These are phyloP conservation scores for Xylaria sp. DNA, from an alignment of 2,329 filamentous ascomycete species.

Conservation along the genomic window DNA sequence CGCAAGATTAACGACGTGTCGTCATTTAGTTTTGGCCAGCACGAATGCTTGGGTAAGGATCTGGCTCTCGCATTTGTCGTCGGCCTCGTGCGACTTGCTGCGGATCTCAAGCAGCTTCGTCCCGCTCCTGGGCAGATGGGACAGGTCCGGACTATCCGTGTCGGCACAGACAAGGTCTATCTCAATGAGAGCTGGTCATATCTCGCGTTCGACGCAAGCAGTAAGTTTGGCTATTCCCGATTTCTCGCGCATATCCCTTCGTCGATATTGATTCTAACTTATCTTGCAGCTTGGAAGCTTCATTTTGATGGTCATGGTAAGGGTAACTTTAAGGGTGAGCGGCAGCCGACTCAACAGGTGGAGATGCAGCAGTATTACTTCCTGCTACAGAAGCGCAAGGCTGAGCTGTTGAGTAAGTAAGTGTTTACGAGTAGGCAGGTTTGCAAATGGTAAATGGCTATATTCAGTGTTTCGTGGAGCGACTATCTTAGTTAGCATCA, in stretches of 20 bases:
- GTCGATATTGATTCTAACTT: constrained; percentile 41
- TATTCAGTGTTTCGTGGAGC: neutral
- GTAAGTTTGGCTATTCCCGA: constrained; percentile 51
- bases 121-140: constrained; percentile 60
- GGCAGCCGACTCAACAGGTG: constrained; percentile 38
- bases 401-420: constrained; percentile 36
- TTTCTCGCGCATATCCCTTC: neutral
- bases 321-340: constrained; percentile 51
- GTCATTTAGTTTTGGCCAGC: constrained; percentile 59
- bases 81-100: constrained; percentile 57
- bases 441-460: neutral
- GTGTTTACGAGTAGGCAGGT: neutral
- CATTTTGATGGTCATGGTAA: constrained; percentile 55
- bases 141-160: constrained; percentile 56
- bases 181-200: constrained; percentile 62
- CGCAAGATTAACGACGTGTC: constrained; percentile 55
- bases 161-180: constrained; percentile 56
- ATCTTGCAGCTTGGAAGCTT: constrained; percentile 51
- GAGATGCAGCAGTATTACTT: constrained; percentile 52
- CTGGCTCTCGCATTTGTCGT: constrained; percentile 55
- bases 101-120: constrained; percentile 58
- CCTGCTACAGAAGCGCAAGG: constrained; percentile 51
- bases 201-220: constrained; percentile 57
- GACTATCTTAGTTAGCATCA: neutral
- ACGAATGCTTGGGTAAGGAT: constrained; percentile 59